phyloP scores from a whole-genome alignment of 495 filamentous ascomycete genomes.

The Lichina pygmaea region DNA sequence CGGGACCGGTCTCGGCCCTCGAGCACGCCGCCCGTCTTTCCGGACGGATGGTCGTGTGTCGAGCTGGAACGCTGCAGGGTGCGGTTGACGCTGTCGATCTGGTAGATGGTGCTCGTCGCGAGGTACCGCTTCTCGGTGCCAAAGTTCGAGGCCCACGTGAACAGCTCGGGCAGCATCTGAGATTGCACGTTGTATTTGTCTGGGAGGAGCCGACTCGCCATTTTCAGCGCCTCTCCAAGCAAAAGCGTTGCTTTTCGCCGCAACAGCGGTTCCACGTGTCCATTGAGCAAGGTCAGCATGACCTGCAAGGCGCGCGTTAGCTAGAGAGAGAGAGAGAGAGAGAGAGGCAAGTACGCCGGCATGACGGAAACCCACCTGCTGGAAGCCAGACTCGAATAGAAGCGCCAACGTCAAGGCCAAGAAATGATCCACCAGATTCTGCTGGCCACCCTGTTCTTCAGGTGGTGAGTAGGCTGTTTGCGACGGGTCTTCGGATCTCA shows the following conservation, averaged over 20 bases:
- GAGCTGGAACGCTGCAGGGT: slow-evolving; percentile 53
- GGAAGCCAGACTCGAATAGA: slow-evolving; percentile 56
- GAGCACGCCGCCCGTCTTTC: not conserved
- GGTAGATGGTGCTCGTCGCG: slow-evolving; percentile 72
- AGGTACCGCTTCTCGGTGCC: slow-evolving; percentile 43
- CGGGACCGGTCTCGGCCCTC: not conserved
- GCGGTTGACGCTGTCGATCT: slow-evolving; percentile 89
- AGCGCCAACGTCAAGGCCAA: slow-evolving; percentile 71
- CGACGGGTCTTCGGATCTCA: slow-evolving; percentile 36
- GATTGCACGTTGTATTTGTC: slow-evolving; percentile 47
- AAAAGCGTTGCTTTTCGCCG: slow-evolving; percentile 75
- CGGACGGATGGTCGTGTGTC: not conserved
- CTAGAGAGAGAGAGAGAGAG: not conserved
- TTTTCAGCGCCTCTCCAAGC: slow-evolving; percentile 68
- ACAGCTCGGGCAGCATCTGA: slow-evolving; percentile 62
- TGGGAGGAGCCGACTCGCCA: slow-evolving; percentile 67
- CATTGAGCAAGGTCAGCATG: slow-evolving; percentile 36
- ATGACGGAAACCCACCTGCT: slow-evolving; percentile 23
- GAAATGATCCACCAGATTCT: slow-evolving; percentile 79
- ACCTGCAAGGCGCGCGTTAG: slow-evolving; percentile 13
- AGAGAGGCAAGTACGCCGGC: not conserved
- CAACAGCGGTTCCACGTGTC: slow-evolving; percentile 43
- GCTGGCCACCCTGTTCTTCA: slow-evolving; percentile 39
- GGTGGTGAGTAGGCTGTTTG: slow-evolving; percentile 14
- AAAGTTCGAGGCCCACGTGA: slow-evolving; percentile 47